Evolutionary conservation across 208 protist species (phyloP).

Genomic region (Endotrypanum monterogeii): DNA sequence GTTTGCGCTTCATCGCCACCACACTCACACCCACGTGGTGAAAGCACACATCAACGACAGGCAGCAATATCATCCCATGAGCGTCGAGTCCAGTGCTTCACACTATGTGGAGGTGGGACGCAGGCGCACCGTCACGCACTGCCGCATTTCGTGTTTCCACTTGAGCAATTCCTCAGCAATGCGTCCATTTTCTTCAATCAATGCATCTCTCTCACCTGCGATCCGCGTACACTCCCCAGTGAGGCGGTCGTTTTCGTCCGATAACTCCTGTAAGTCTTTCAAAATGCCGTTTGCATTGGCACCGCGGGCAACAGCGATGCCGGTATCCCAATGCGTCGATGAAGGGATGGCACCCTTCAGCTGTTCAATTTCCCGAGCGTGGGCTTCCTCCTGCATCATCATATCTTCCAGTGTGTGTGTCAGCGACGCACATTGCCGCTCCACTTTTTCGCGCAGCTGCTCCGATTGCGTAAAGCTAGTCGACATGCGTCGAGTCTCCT

Average conservation of each 20-base stretch:
- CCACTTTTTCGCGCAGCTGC: slow-evolving; percentile 30
- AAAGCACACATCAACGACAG: neutral
- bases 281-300: slow-evolving; percentile 19
- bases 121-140: slow-evolving; percentile 28
- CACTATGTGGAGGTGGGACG: slow-evolving; percentile 21
- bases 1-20: neutral
- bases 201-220: slow-evolving; percentile 36
- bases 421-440: slow-evolving; percentile 39
- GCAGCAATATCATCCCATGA: neutral
- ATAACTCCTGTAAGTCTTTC: slow-evolving; percentile 37
- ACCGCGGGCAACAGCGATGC: neutral
- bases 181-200: slow-evolving; percentile 55
- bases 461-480: slow-evolving; percentile 29
- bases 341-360: slow-evolving; percentile 29
- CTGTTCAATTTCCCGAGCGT: slow-evolving; percentile 29
- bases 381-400: slow-evolving; percentile 43
- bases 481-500: slow-evolving; percentile 23
- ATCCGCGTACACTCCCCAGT: slow-evolving; percentile 51
- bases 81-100: neutral
- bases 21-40: neutral
- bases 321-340: slow-evolving; percentile 11
- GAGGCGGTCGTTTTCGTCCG: slow-evolving; percentile 55
- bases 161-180: slow-evolving; percentile 55
- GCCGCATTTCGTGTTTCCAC: slow-evolving; percentile 59
- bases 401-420: slow-evolving; percentile 48